A percentile compares a stretch with the other conserved stretches of the same genome.
phyloP scores from a whole-genome alignment of 176 grass and related monocot genomes.

The Rhipidocladum racemiflorum region DNA sequence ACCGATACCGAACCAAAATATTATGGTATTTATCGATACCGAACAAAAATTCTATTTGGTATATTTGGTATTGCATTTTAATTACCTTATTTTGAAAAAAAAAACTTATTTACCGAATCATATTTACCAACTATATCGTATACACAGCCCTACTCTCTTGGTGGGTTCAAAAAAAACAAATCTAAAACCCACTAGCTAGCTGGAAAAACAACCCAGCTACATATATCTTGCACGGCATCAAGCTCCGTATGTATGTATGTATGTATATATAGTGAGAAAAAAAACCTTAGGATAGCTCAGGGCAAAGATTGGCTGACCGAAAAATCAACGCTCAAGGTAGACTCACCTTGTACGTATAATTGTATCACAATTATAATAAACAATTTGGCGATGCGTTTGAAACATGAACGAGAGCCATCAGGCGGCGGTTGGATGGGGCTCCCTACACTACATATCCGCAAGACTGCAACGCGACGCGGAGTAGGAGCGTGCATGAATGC shows the following conservation, averaged over 20 bases:
- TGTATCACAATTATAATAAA: not conserved
- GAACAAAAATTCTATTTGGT: no score
- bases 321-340: not conserved
- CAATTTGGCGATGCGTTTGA: not conserved
- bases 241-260: not conserved
- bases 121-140: no score
- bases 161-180: not conserved
- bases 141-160: no score
- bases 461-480: not conserved
- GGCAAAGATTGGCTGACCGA: not conserved
- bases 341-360: not conserved
- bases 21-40: no score
- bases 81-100: no score
- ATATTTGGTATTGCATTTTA: no score
- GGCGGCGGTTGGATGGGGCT: not conserved
- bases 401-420: not conserved
- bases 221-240: no score
- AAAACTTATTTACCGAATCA: no score
- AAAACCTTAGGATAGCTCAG: not conserved
- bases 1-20: no score
- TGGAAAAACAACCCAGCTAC: not conserved
- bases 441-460: no score
- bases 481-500: not conserved
- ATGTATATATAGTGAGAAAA: no score
- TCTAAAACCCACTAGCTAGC: not conserved